These are phyloP conservation scores for Bonia amplexicaulis DNA, from an alignment of 176 grass and related monocot species.

Conservation along the genomic window DNA sequence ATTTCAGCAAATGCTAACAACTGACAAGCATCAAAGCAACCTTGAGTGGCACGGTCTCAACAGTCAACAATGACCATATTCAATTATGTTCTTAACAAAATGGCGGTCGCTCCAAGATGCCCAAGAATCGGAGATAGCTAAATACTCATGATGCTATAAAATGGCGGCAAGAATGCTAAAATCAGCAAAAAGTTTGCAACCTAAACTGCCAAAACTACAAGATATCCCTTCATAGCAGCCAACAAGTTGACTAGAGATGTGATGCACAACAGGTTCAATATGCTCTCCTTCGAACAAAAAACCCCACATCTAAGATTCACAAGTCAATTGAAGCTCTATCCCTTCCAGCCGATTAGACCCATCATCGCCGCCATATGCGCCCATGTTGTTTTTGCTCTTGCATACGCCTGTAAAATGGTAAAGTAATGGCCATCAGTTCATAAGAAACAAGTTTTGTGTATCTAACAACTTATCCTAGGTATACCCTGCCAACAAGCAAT, in stretches of 20 bases:
- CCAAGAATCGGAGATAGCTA: background rate
- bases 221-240: background rate
- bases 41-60: background rate
- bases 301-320: background rate
- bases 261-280: background rate
- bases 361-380: conserved; percentile 47
- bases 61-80: background rate
- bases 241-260: background rate
- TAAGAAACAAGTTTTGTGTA: background rate
- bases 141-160: background rate
- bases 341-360: conserved; percentile 9
- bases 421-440: background rate
- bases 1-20: background rate
- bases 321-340: conserved; percentile 1
- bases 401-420: conserved; percentile 32
- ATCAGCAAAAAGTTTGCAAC: background rate
- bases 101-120: background rate
- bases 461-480: background rate
- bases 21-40: background rate
- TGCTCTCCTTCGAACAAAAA: conserved; percentile 16
- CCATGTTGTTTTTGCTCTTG: conserved; percentile 38
- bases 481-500: background rate
- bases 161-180: background rate
- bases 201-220: conserved; percentile 27
- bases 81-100: background rate